A percentile compares a stretch with the other conserved stretches of the same genome.
These are phyloP conservation scores for Golubevia sp. DNA, from an alignment of 1,284 basidiomycete genomes.

Conservation along the genomic window DNA sequence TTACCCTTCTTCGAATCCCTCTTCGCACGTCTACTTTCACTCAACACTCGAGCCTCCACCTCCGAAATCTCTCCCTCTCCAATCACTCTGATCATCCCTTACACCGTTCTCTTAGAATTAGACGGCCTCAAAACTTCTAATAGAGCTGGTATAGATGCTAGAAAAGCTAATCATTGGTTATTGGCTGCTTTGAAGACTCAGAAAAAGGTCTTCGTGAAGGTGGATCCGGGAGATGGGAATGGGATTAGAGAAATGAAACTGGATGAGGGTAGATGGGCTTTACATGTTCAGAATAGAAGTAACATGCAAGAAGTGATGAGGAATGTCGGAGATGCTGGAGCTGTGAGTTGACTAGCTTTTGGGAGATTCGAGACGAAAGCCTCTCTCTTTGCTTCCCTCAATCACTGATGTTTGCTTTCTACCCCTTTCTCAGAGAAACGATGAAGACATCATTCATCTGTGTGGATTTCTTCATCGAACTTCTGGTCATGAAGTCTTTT, in stretches of 20 bases:
- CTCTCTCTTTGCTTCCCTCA: slow-evolving; percentile 4
- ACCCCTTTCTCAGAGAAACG: slow-evolving; percentile 13
- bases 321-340: too few species aligned
- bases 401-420: neutral
- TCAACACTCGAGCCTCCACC: slow-evolving; percentile 7
- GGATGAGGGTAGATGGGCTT: neutral
- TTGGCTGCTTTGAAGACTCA: slow-evolving; percentile 27
- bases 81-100: slow-evolving; percentile 24
- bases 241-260: neutral
- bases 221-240: neutral
- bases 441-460: slow-evolving; percentile 24
- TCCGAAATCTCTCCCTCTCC: slow-evolving; percentile 12
- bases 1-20: slow-evolving; percentile 28
- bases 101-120: slow-evolving; percentile 24
- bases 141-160: slow-evolving; percentile 10
- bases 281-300: neutral
- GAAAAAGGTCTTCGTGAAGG: slow-evolving; percentile 19
- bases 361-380: slow-evolving; percentile 20
- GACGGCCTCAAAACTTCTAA: slow-evolving; percentile 9
- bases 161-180: slow-evolving; percentile 29
- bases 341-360: too few species aligned
- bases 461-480: slow-evolving; percentile 20
- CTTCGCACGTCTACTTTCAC: neutral
- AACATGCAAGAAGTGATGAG: too few species aligned
- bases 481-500: slow-evolving; percentile 13